Evolutionary conservation across 192 early-diverging fungal genomes (phyloP).

Genomic region (Spizellomyces sp.): DNA sequence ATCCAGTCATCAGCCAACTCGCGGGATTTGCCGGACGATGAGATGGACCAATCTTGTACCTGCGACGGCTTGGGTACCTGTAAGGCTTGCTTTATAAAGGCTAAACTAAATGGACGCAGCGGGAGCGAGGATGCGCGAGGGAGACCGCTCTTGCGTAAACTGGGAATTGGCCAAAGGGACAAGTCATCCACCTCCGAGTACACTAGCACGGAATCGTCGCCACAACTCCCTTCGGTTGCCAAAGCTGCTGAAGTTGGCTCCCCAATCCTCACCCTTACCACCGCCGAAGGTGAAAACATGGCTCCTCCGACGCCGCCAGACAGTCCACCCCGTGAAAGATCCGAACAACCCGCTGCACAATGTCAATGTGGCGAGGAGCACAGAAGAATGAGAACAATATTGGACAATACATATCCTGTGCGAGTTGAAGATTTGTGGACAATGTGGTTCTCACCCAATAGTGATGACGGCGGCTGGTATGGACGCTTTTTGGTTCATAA

Average conservation of each 20-base stretch:
- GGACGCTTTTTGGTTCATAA: constrained; percentile 14
- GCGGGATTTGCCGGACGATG: neutral
- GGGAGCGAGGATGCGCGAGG: too few relatives aligned
- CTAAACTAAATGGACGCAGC: too few relatives aligned
- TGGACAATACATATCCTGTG: constrained; percentile 13
- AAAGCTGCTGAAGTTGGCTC: constrained; percentile 6
- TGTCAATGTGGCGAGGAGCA: constrained; percentile 13
- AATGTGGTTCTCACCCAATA: neutral
- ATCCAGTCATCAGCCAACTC: neutral
- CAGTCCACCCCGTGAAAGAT: neutral
- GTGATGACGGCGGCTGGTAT: constrained; percentile 6
- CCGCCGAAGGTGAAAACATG: neutral
- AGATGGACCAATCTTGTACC: neutral
- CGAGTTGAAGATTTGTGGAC: constrained; percentile 16
- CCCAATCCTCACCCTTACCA: neutral
- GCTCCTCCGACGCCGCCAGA: constrained; percentile 4
- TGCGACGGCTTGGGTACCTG: constrained; percentile 24
- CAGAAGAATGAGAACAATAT: constrained; percentile 13
- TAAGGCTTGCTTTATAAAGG: constrained; percentile 2
- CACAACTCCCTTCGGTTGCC: neutral
- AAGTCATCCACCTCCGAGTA: too few relatives aligned
- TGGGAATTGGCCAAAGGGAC: too few relatives aligned
- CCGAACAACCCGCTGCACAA: neutral
- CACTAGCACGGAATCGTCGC: neutral
- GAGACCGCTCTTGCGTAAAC: too few relatives aligned